These are phyloP conservation scores for Dacryopinax primogenitus DNA, from an alignment of 768 basidiomycete genomes.

Conservation along the genomic window DNA sequence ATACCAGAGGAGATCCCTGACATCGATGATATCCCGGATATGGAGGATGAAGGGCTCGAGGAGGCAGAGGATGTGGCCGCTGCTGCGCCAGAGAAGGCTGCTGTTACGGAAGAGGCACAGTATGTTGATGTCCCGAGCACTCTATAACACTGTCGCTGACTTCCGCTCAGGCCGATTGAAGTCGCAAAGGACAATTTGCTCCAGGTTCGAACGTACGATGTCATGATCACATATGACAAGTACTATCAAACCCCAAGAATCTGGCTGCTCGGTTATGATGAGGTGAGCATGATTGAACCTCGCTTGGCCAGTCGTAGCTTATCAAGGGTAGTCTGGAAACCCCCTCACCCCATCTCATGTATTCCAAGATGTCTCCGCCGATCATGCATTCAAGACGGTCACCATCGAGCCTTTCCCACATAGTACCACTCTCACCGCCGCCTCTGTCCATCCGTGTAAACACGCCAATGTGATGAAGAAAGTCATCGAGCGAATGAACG, in stretches of 20 bases:
- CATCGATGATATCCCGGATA: constrained; percentile 95
- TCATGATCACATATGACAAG: constrained; percentile 99
- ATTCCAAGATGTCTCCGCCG: constrained; percentile 93
- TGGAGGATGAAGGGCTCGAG: constrained; percentile 88
- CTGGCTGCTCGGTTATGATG: constrained; percentile 96
- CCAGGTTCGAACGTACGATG: constrained; percentile 96
- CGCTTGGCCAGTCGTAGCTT: not conserved
- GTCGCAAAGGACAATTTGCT: constrained; percentile 69
- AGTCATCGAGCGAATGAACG: constrained; percentile 97
- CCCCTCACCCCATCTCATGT: constrained; percentile 82
- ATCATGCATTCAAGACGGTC: constrained; percentile 96
- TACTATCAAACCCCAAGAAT: constrained; percentile 97
- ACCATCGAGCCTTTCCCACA: constrained; percentile 99
- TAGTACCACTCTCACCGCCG: constrained; percentile 67
- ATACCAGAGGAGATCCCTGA: constrained; percentile 55
- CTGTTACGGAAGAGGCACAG: constrained; percentile 35
- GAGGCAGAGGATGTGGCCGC: constrained; percentile 83
- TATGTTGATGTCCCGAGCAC: constrained; percentile 27
- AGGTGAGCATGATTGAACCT: constrained; percentile 40
- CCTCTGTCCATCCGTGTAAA: constrained; percentile 96
- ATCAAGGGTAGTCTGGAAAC: constrained; percentile 53
- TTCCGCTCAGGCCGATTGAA: constrained; percentile 40
- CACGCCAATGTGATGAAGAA: constrained; percentile 99
- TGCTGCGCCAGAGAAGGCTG: constrained; percentile 40
- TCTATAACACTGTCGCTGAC: constrained; percentile 11